Evolutionary conservation across 495 filamentous ascomycete species (phyloP), one percentile per base, ranked within the genome.

Genomic region (Parathielavia appendiculata): DNA sequence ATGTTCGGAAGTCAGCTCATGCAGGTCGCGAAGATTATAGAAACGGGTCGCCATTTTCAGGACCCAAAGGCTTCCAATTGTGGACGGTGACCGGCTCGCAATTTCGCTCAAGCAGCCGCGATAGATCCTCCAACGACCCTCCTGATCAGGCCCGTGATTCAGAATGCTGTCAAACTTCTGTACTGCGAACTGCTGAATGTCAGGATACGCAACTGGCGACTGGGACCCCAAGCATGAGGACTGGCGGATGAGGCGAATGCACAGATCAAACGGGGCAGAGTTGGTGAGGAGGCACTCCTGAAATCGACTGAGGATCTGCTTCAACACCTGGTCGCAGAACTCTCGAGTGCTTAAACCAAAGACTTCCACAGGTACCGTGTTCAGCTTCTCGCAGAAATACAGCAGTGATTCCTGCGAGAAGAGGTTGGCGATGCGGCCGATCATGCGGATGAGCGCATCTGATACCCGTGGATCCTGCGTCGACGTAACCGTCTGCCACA

Each of bases 381-480:
- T 69, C 36, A 92, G 73, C 66, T 95, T 96, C 50, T 79, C 71
- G 62, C 86, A 88, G n/a, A 95, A 64, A 67, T 93, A 87, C 14
- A 87, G 66, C 34, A 92, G 68, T 7, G 75, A 71, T 0, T 76
- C 70, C 20, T 79, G 72, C 0, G 75, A 66, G 56, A 88, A 82
- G 46, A 91, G 77, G 43, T 74, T 70, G 40, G 87, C 73, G 32
- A 91, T 87, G 19, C 79, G 78, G 7, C 64, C 69, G n/a, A 92
- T 79, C 88, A 96, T 95, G 16, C 69, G 68, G 55, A 95, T 71
- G 11, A 92, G 81, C 39, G 92, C 91, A 23, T 86, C 84, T 17
- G 90, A 87, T 38, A 92, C 84, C 52, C 91, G 81, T 13, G 90
- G 88, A 70, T 97, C 90, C 63, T 88, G 89, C 54, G 89, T 93